These are phyloP conservation scores for Fraxinus sp. DNA, from an alignment of 305 asterid species.

Conservation along the genomic window DNA sequence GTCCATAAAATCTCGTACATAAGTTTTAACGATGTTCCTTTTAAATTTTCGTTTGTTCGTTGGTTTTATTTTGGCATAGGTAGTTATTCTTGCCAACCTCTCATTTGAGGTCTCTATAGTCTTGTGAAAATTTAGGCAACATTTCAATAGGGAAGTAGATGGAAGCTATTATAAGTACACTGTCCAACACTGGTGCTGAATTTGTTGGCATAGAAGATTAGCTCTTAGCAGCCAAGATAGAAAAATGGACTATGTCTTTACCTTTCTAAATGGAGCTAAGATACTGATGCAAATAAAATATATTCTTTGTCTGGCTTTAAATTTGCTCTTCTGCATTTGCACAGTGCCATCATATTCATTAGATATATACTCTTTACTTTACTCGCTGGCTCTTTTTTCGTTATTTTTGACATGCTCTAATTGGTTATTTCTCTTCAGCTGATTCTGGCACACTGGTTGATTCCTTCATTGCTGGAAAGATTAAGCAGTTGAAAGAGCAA, in stretches of 20 bases:
- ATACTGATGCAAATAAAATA: constrained; percentile 5
- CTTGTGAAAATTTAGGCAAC: constrained; percentile 11
- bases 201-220: background rate
- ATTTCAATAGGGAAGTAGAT: constrained; percentile 4
- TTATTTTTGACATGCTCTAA: constrained; percentile 21
- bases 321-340: constrained; percentile 17
- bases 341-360: constrained; percentile 9
- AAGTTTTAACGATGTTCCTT: background rate
- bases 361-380: constrained; percentile 2
- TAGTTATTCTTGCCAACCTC: background rate
- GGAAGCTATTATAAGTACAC: background rate
- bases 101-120: background rate
- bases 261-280: constrained; percentile 10
- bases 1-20: background rate
- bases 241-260: background rate
- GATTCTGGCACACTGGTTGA: constrained; percentile 84
- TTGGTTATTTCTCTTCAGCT: constrained; percentile 44
- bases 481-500: constrained; percentile 89
- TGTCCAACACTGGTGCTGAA: constrained; percentile 11
- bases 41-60: background rate
- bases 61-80: background rate
- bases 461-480: constrained; percentile 81
- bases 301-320: constrained; percentile 2
- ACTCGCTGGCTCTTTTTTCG: constrained; percentile 4
- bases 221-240: background rate